Base-by-base conservation (phyloP, 1,284 basidiomycete genomes). In the Sanguinoderma infundibulare region DNA sequence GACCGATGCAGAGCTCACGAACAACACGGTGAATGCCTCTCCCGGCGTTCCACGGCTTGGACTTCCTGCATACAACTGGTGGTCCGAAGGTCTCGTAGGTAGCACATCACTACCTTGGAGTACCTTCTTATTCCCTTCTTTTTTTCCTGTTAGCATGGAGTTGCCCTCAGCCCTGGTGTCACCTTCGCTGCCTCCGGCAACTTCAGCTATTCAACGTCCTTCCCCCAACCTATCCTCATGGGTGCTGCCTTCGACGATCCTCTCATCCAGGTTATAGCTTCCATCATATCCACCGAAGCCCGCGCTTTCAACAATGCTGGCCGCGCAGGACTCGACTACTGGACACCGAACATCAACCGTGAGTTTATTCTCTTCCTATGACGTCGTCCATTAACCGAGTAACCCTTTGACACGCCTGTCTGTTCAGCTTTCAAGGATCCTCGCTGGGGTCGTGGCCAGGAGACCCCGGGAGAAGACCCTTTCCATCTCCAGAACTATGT, bases 391-490 rank as follows among this genome's bases (percentile, higher is more conserved):
- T 17, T 34, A 6, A 7, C 44, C 12, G 9, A 32, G 3, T 22
- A 12, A 35, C 5, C 15, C 39, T 20, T 55, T 4, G 4, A n/a
- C n/a, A n/a, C n/a, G n/a, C n/a, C n/a, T 34, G 24, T 9, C 14
- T 14, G 3, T 53, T 10, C 38, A 67, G 62, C 84, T 0, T 86
- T 86, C 77, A 82, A 81, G 64, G 85, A 86, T 64, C 84, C 84
- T 59, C 81, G 84, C 20, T 86, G 84, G 84, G 84, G 84, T 15
- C 77, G 84, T 49, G 84, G 84, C 6, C 84, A 85, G 65, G 85
- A 50, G n/a, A 50, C 49, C 8, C 49, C 49, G 2, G 49, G 85
- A 86, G 84, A 87, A 72, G 85, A 87, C 56, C 79, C 84, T 0
- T 82, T 79, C 72, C 82, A 81, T 61, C 74, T 81, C 39, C 71